These are phyloP conservation scores for Trypanosoma vivax DNA, from an alignment of 208 protist genomes.

Conservation along the genomic window DNA sequence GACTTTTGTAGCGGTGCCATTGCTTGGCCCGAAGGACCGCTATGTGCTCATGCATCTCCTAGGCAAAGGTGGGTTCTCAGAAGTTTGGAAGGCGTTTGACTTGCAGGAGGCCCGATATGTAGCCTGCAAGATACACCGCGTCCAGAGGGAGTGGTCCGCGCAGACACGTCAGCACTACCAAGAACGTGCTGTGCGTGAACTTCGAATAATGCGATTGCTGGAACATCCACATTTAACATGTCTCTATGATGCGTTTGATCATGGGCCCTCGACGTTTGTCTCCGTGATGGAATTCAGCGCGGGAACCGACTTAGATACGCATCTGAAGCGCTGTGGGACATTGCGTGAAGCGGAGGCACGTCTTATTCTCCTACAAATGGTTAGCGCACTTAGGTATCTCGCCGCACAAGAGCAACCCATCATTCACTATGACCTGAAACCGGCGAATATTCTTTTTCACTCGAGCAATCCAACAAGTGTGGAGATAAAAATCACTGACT, in stretches of 20 bases:
- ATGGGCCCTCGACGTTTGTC: conserved; percentile 72
- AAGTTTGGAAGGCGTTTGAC: conserved; percentile 94
- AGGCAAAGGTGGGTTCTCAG: conserved; percentile 93
- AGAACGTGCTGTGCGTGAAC: conserved; percentile 89
- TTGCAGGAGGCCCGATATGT: conserved; percentile 73
- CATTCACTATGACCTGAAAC: conserved; percentile 93
- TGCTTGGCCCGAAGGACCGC: conserved; percentile 45
- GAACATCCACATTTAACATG: conserved; percentile 80
- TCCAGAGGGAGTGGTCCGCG: conserved; percentile 82
- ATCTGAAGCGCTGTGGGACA: conserved; percentile 73
- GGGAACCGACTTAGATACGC: conserved; percentile 87
- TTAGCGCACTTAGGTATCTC: conserved; percentile 90
- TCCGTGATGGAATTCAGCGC: conserved; percentile 94
- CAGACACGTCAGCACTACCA: conserved; percentile 88
- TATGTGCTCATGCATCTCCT: conserved; percentile 90
- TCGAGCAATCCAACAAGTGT: conserved; percentile 49
- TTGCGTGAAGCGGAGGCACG: conserved; percentile 88
- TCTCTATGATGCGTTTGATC: conserved; percentile 86
- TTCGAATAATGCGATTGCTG: conserved; percentile 88
- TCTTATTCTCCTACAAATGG: conserved; percentile 84
- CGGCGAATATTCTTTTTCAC: conserved; percentile 78
- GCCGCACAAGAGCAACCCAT: conserved; percentile 68
- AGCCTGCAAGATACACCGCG: conserved; percentile 95
- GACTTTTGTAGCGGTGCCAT: conserved; percentile 36
- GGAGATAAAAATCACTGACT: conserved; percentile 96